Conservation (phyloP, 768 basidiomycete genomes). For the Dentipellis sp. region DNA sequence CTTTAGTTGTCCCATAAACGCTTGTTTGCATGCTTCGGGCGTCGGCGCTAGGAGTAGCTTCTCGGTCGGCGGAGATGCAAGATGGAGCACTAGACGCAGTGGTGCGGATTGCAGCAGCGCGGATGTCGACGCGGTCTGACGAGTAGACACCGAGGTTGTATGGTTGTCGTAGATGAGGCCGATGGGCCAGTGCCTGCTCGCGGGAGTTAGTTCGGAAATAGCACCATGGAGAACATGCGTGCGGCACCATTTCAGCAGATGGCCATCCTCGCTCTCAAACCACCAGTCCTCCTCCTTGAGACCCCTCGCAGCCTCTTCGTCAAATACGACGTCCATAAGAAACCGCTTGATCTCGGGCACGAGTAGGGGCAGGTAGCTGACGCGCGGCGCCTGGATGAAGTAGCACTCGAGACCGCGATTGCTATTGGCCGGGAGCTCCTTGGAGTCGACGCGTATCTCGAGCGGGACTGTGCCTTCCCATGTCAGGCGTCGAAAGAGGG, state of each 20-base stretch:
- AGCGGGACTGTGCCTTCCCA: slow-evolving; percentile 91
- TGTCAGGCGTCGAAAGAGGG: slow-evolving; percentile 78
- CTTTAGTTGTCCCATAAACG: slow-evolving; percentile 93
- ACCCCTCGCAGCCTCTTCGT: slow-evolving; percentile 66
- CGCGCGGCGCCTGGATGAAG: slow-evolving; percentile 83
- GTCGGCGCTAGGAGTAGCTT: slow-evolving; percentile 76
- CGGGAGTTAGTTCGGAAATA: not conserved
- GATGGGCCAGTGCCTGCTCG: slow-evolving; percentile 91
- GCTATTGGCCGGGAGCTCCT: slow-evolving; percentile 83
- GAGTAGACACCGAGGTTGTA: slow-evolving; percentile 51
- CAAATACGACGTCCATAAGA: slow-evolving; percentile 87
- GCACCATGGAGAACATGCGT: not conserved
- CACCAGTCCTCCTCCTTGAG: slow-evolving; percentile 93
- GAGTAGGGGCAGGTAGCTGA: slow-evolving; percentile 87
- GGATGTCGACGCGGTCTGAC: slow-evolving; percentile 28
- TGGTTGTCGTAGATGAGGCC: slow-evolving; percentile 90
- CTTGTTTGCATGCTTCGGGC: slow-evolving; percentile 82
- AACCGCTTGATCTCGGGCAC: slow-evolving; percentile 84
- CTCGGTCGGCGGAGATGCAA: slow-evolving; percentile 80
- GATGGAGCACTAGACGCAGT: slow-evolving; percentile 75
- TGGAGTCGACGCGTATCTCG: slow-evolving; percentile 81
- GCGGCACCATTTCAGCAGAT: slow-evolving; percentile 73
- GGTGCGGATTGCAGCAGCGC: slow-evolving; percentile 42
- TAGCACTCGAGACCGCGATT: slow-evolving; percentile 87
- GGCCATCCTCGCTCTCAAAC: slow-evolving; percentile 88